Evolutionary conservation across 2,329 filamentous ascomycete genomes (phyloP).

Genomic region (Verticillium nubilum): DNA sequence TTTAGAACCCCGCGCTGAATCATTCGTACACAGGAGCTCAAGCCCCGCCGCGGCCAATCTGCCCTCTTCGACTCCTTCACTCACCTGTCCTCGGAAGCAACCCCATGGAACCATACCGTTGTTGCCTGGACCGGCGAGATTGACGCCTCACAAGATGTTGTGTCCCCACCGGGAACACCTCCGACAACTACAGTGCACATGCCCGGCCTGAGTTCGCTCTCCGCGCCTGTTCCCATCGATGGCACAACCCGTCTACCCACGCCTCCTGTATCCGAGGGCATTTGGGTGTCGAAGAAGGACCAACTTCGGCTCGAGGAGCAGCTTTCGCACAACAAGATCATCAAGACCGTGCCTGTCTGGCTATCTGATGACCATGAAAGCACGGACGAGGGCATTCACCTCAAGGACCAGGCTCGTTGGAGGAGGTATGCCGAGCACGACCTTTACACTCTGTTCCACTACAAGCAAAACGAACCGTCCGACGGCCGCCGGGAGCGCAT

Average conservation of each 20-base stretch:
- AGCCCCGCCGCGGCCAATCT: conserved; percentile 76
- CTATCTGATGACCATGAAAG: conserved; percentile 71
- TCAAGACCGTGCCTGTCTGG: conserved; percentile 85
- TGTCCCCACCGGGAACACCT: conserved; percentile 42
- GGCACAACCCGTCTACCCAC: conserved; percentile 47
- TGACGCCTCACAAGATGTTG: conserved; percentile 40
- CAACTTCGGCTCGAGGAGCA: conserved; percentile 68
- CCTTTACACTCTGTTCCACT: conserved; percentile 89
- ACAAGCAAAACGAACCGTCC: conserved; percentile 87
- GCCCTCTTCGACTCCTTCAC: conserved; percentile 89
- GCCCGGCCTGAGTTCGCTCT: conserved; percentile 64
- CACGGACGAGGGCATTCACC: conserved; percentile 58
- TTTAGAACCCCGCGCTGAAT: conserved; percentile 5
- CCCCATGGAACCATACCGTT: conserved; percentile 85
- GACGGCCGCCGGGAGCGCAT: conserved; percentile 77
- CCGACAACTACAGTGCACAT: conserved; percentile 43
- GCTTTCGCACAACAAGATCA: conserved; percentile 65
- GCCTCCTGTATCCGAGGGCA: conserved; percentile 59
- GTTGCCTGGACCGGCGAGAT: conserved; percentile 96
- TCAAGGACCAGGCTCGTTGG: conserved; percentile 84
- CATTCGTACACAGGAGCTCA: conserved; percentile 54
- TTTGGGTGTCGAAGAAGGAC: conserved; percentile 66
- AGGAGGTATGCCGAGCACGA: conserved; percentile 86
- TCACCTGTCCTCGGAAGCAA: conserved; percentile 76
- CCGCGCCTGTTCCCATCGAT: conserved; percentile 74